Evolutionary conservation across 1,284 basidiomycete species (phyloP), one percentile per base, ranked within the genome.

Genomic region (Tetrapyrgos nigripes): DNA sequence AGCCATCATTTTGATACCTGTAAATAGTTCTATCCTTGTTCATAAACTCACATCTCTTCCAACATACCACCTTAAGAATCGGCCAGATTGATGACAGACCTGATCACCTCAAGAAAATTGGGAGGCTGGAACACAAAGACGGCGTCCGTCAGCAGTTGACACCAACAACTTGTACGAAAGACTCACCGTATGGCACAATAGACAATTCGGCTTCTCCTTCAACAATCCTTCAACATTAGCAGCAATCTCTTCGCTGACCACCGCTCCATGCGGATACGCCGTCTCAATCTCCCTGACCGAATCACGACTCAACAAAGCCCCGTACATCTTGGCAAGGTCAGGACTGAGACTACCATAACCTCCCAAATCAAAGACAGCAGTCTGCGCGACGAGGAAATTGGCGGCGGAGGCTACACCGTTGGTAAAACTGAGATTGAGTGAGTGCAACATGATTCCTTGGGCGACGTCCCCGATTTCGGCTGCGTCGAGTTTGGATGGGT

Each of bases 101-200:
- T n/a, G n/a, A n/a, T n/a, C n/a, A n/a, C n/a, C n/a, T n/a, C n/a
- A n/a, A n/a, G n/a, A n/a, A n/a, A n/a, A n/a, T n/a, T n/a, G n/a
- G n/a, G n/a, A n/a, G n/a, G n/a, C n/a, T n/a, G n/a, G n/a, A n/a
- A n/a, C n/a, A n/a, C n/a, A n/a, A n/a, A n/a, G n/a, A n/a, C n/a
- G n/a, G n/a, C n/a, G n/a, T n/a, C n/a, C n/a, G n/a, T n/a, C n/a
- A n/a, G n/a, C n/a, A n/a, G n/a, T n/a, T n/a, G n/a, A n/a, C n/a
- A n/a, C n/a, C n/a, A n/a, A n/a, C n/a, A n/a, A n/a, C n/a, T n/a
- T n/a, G n/a, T n/a, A n/a, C n/a, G n/a, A 40, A 40, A 40, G 19
- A 60, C 64, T 63, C 47, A 66, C 65, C 13, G 49, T 45, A 31
- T 64, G 65, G 4, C 57, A 52, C 3, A 64, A 28, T 24, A 64